These are phyloP conservation scores for Lactuca sativa DNA, from an alignment of 129 eudicot genomes.

Conservation along the genomic window DNA sequence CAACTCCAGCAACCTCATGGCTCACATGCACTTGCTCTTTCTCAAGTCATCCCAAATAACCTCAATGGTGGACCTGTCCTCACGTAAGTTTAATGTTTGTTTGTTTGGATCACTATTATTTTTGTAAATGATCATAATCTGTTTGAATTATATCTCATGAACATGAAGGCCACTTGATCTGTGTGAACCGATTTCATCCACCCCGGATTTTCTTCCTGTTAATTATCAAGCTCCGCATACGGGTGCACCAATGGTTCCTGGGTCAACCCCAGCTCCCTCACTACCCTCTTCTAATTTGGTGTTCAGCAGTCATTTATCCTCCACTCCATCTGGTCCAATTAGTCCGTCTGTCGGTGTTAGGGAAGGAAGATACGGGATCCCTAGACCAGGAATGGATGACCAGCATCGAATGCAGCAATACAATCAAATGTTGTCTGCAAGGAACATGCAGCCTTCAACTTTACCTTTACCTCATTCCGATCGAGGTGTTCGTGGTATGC, in stretches of 20 bases:
- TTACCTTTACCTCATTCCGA: conserved; percentile 60
- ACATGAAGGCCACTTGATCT: conserved; percentile 80
- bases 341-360: conserved; percentile 59
- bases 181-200: conserved; percentile 54
- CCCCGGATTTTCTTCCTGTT: conserved; percentile 57
- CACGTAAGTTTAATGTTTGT: conserved; percentile 50
- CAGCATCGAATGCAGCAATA: conserved; percentile 75
- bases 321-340: conserved; percentile 49
- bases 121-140: no score
- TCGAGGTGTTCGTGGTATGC: conserved; percentile 52
- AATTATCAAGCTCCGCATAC: conserved; percentile 64
- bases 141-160: background rate
- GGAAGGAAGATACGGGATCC: conserved; percentile 73
- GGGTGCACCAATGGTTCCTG: conserved; percentile 49
- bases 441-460: conserved; percentile 59
- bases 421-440: conserved; percentile 61
- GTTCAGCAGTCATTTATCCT: conserved; percentile 43
- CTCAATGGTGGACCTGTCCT: conserved; percentile 73
- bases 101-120: background rate
- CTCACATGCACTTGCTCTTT: conserved; percentile 78
- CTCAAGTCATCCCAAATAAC: conserved; percentile 84
- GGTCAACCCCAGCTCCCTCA: conserved; percentile 51
- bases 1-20: conserved; percentile 71
- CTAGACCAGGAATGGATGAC: conserved; percentile 69
- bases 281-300: conserved; percentile 42